A percentile compares a stretch with the other conserved stretches of the same genome.
phyloP scores from a whole-genome alignment of 2,329 filamentous ascomycete species.

The Arthrobotrys iridis region DNA sequence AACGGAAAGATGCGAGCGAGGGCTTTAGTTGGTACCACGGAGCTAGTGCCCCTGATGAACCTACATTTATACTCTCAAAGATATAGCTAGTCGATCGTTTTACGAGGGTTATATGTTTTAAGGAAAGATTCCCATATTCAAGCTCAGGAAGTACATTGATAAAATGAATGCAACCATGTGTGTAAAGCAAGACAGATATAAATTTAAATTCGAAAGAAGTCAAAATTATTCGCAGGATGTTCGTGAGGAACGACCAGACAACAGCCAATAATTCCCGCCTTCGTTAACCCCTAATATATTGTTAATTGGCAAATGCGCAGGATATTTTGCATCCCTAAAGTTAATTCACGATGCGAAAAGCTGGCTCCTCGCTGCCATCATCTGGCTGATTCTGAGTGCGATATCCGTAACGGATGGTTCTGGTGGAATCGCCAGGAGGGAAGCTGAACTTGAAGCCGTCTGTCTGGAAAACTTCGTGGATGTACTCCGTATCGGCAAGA shows the following conservation, averaged over 20 bases:
- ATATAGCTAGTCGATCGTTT: neutral
- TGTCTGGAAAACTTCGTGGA: conserved; percentile 7
- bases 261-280: too few species aligned
- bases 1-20: neutral
- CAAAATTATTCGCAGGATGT: too few species aligned
- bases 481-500: conserved; percentile 10
- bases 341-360: neutral
- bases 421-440: conserved; percentile 11
- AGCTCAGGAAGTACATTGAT: too few species aligned
- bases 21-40: neutral
- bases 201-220: too few species aligned
- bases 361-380: neutral
- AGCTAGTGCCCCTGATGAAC: neutral
- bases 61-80: neutral
- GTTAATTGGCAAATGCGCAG: too few species aligned
- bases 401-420: conserved; percentile 18
- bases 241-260: too few species aligned
- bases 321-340: too few species aligned
- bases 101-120: too few species aligned
- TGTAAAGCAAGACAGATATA: too few species aligned
- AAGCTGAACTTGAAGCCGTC: conserved; percentile 18
- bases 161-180: too few species aligned
- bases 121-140: too few species aligned
- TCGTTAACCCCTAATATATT: too few species aligned
- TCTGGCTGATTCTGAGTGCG: conserved; percentile 6